Conservation (phyloP, 139 green algal species). For the Diplosphaera chodatii region DNA sequence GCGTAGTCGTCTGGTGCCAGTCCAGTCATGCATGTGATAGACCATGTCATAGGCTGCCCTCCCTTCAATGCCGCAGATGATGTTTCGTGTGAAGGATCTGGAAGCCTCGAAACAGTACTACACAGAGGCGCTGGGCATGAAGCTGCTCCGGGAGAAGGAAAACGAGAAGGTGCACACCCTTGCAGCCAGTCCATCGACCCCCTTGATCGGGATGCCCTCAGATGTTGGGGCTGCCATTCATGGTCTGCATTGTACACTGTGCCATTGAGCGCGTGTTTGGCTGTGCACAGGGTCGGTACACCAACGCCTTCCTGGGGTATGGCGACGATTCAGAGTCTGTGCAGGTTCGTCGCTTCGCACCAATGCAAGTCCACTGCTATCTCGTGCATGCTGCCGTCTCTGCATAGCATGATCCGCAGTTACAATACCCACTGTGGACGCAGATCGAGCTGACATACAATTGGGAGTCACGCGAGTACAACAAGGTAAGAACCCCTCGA, state of each 20-base stretch:
- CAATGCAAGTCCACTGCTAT: too few relatives aligned
- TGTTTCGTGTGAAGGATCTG: slow-evolving; percentile 84
- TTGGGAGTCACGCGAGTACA: slow-evolving; percentile 20
- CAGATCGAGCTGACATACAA: slow-evolving; percentile 95
- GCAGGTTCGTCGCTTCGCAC: too few relatives aligned
- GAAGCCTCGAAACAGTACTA: slow-evolving; percentile 81
- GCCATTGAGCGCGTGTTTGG: too few relatives aligned
- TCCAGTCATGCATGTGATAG: background rate
- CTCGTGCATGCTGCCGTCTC: too few relatives aligned
- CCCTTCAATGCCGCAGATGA: slow-evolving; percentile 57
- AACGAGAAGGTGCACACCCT: slow-evolving; percentile 28
- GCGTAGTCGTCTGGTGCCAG: too few relatives aligned
- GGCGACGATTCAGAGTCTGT: slow-evolving; percentile 60
- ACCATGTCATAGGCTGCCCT: too few relatives aligned
- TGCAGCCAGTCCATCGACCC: background rate
- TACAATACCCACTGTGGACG: too few relatives aligned
- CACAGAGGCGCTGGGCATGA: slow-evolving; percentile 68
- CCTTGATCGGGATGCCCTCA: background rate
- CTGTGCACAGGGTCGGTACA: slow-evolving; percentile 21
- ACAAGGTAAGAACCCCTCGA: background rate
- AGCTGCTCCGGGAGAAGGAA: slow-evolving; percentile 59
- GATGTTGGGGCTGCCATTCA: too few relatives aligned
- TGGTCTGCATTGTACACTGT: background rate
- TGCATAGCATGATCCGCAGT: too few relatives aligned
- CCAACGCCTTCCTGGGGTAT: slow-evolving; percentile 57